phyloP scores from a whole-genome alignment of 208 protist genomes.

The Crithidia brevicula region DNA sequence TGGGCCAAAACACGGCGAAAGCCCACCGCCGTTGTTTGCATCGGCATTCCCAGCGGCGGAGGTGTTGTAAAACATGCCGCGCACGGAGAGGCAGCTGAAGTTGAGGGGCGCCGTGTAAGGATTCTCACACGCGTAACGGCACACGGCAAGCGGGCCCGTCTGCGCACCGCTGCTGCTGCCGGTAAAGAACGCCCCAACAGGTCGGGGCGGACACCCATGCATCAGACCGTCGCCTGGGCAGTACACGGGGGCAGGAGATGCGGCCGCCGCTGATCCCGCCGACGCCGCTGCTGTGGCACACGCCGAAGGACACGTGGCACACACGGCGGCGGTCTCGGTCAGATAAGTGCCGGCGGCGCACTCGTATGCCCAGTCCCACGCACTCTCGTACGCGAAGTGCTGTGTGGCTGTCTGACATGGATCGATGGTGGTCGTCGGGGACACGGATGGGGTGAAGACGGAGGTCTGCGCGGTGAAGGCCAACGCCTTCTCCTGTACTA shows the following conservation, averaged over 20 bases:
- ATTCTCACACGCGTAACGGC: slow-evolving; percentile 24
- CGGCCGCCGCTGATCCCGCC: too few relatives aligned
- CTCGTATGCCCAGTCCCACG: neutral
- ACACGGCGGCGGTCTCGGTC: neutral
- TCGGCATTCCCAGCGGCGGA: slow-evolving; percentile 16
- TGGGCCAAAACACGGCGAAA: slow-evolving; percentile 14
- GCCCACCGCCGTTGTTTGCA: slow-evolving; percentile 16
- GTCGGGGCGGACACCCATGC: slow-evolving; percentile 27
- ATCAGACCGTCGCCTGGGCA: slow-evolving; percentile 35
- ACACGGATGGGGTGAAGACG: neutral
- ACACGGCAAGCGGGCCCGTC: neutral
- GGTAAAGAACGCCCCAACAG: slow-evolving; percentile 9
- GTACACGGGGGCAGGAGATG: slow-evolving; percentile 17
- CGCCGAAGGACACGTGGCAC: slow-evolving; percentile 16
- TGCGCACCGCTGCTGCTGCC: slow-evolving; percentile 13
- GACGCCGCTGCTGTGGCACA: slow-evolving; percentile 1
- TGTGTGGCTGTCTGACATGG: neutral
- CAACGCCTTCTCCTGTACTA: slow-evolving; percentile 7
- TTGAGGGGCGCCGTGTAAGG: slow-evolving; percentile 23
- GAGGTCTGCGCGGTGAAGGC: slow-evolving; percentile 7
- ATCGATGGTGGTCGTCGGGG: neutral
- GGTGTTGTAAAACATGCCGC: slow-evolving; percentile 23
- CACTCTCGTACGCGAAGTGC: neutral
- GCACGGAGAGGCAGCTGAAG: slow-evolving; percentile 23
- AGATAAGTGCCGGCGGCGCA: slow-evolving; percentile 26